Base-by-base conservation (phyloP, 441 rosid species). In the Corymbia calophylla region DNA sequence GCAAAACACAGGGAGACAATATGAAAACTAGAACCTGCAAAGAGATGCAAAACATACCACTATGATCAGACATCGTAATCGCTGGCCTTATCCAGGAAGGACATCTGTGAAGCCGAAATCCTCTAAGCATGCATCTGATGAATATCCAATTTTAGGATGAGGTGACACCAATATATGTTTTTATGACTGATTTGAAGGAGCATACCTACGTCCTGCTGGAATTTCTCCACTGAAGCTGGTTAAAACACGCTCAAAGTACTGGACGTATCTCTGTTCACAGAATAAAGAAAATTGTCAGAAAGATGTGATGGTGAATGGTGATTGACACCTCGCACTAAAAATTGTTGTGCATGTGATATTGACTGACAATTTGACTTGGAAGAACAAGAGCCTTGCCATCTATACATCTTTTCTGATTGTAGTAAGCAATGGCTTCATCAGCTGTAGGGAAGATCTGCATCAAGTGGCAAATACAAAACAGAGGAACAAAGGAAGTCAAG, bases 21-120 rank as follows among this genome's bases (percentile, higher is more conserved):
- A 48, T 18, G 49, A 44, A 88, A n/a, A 68, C 29, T n/a, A 64
- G 21, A 32, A 18, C 6, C 55, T 15, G 62, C 44, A 89, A 53
- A 90, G 86, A 60, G 88, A 91, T 58, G 58, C 85, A 55, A 47
- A 32, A 35, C 93, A 84, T 92, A 96, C 99, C 98, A 89, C 86
- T 94, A 89, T 97, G 97, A 93, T 95, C 91, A 32, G 97, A 96
- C 92, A 97, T 91, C 15, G 95, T 94, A 62, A 97, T 93, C 54
- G 96, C 93, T 29, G 99, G 99, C 93, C 98, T 93, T 91, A 96
- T 93, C 99, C 98, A 97, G 89, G 96, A 96, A 89, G 98, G 99
- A 88, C 99, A 96, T 88, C 91, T 94, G 91, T 92, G 96, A 92
- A 97, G 93, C 86, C 96, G 95, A 91, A 97, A 96, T 48, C 98